phyloP scores from a whole-genome alignment of 2,329 filamentous ascomycete genomes.

The Calonectria hongkongensis region DNA sequence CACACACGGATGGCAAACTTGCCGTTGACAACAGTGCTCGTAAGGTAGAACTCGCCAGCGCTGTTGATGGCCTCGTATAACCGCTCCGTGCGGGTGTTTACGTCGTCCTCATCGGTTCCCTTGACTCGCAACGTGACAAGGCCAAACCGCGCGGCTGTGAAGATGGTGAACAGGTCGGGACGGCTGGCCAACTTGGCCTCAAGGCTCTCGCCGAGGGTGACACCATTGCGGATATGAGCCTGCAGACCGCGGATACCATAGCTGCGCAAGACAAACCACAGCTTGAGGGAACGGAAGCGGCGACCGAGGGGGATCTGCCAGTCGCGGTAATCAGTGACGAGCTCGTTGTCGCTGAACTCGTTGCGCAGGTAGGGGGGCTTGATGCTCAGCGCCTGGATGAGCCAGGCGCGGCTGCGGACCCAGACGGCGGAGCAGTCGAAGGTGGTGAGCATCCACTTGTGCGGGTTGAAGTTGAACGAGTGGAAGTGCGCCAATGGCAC shows the following conservation, averaged over 20 bases:
- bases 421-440: conserved; percentile 91
- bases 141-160: conserved; percentile 85
- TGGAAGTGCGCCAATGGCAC: conserved; percentile 80
- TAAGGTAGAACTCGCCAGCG: conserved; percentile 87
- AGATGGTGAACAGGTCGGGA: conserved; percentile 83
- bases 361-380: conserved; percentile 89
- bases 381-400: conserved; percentile 87
- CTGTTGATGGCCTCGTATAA: conserved; percentile 86
- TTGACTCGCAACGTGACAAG: conserved; percentile 83
- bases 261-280: conserved; percentile 93
- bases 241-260: conserved; percentile 88
- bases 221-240: conserved; percentile 81
- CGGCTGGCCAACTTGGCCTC: conserved; percentile 74
- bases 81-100: conserved; percentile 81
- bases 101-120: conserved; percentile 68
- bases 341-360: conserved; percentile 84
- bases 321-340: conserved; percentile 96
- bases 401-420: conserved; percentile 82
- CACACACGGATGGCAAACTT: conserved; percentile 88
- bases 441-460: conserved; percentile 97
- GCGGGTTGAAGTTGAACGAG: conserved; percentile 96
- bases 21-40: conserved; percentile 82
- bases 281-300: conserved; percentile 90
- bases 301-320: conserved; percentile 97
- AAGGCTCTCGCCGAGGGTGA: conserved; percentile 83